Conservation (phyloP, 768 basidiomycete genomes). For the Kondoa malvinella region DNA sequence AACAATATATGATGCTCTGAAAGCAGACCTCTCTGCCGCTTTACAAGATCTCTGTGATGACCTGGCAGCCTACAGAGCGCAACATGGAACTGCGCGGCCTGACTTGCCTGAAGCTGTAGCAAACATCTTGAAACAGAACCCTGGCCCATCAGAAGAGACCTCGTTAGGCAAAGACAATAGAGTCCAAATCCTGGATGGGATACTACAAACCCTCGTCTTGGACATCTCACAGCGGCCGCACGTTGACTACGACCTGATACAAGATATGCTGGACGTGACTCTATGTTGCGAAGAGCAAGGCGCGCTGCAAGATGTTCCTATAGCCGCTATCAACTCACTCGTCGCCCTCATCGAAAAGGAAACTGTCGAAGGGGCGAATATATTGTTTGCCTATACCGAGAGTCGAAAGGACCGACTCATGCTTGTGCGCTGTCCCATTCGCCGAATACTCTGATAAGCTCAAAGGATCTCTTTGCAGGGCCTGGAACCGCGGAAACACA, state of each 20-base stretch:
- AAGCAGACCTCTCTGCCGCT: too few relatives aligned
- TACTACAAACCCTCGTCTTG: not conserved
- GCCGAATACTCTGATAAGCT: not conserved
- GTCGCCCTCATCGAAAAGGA: constrained; percentile 53
- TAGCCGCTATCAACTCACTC: not conserved
- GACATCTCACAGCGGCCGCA: not conserved
- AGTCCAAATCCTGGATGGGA: not conserved
- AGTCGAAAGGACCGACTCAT: constrained; percentile 51
- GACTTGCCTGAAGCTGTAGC: not conserved
- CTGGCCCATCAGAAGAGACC: not conserved
- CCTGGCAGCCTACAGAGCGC: not conserved
- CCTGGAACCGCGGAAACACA: constrained; percentile 72
- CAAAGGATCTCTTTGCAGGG: constrained; percentile 29
- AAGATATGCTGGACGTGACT: not conserved
- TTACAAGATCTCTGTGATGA: not conserved
- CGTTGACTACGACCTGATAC: not conserved
- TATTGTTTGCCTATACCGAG: constrained; percentile 79
- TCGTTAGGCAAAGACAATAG: not conserved
- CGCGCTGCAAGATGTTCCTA: not conserved
- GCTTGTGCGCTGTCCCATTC: constrained; percentile 7
- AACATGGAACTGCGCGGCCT: not conserved
- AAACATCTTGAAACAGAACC: not conserved
- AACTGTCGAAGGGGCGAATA: constrained; percentile 66
- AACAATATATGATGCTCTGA: not conserved
- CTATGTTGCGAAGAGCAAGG: not conserved